These are phyloP conservation scores for Colletotrichum tanaceti DNA, from an alignment of 2,329 filamentous ascomycete species.

Conservation along the genomic window DNA sequence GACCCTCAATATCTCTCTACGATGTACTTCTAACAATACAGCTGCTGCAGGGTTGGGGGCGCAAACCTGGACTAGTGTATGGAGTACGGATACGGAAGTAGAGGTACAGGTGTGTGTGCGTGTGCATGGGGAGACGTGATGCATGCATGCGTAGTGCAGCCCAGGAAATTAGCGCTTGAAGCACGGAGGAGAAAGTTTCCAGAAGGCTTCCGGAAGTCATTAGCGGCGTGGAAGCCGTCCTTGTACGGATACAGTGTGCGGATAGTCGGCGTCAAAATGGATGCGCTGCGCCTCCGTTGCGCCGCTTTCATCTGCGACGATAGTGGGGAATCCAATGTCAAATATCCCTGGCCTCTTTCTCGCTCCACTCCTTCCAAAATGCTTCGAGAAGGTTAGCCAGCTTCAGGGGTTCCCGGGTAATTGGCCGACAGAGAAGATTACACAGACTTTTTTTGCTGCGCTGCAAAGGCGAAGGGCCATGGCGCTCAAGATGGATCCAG, in stretches of 20 bases:
- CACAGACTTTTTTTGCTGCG: constrained; percentile 36
- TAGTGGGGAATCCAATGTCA: constrained; percentile 28
- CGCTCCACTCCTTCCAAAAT: constrained; percentile 36
- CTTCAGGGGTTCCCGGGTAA: constrained; percentile 28
- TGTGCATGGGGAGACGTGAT: constrained; percentile 43
- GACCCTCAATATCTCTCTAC: constrained; percentile 31
- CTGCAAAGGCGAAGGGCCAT: constrained; percentile 22
- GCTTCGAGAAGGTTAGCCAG: constrained; percentile 39
- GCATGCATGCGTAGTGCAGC: constrained; percentile 42
- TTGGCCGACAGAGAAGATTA: constrained; percentile 35
- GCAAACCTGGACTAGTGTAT: constrained; percentile 27
- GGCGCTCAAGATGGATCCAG: neutral
- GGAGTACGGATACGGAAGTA: too few relatives aligned
- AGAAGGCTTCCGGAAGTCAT: constrained; percentile 48
- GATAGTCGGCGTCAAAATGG: constrained; percentile 36
- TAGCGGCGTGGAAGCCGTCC: constrained; percentile 29
- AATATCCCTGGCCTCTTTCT: constrained; percentile 25
- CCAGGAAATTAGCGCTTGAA: constrained; percentile 48
- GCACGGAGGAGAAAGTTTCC: constrained; percentile 50
- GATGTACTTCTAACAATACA: constrained; percentile 14
- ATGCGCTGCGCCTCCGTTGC: constrained; percentile 33
- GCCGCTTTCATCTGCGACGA: constrained; percentile 40
- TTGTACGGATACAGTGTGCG: too few relatives aligned
- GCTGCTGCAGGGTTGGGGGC: constrained; percentile 27
- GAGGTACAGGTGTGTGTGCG: constrained; percentile 32